Percentiles rank a stretch among this genome's conserved stretches.
Conservation (phyloP, 129 eudicot species). For the Arctium minus region DNA sequence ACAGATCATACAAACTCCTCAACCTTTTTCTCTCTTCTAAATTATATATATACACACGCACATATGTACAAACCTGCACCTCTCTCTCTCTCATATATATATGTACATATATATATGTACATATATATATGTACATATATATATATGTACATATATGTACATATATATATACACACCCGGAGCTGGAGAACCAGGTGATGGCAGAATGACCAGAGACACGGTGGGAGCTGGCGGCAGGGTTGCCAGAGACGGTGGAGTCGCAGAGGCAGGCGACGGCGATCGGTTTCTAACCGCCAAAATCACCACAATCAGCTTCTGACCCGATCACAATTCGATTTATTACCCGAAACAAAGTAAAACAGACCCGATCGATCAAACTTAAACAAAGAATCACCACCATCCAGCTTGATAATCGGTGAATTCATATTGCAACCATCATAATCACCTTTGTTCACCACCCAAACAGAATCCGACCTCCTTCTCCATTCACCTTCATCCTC, state of each 20-base stretch:
- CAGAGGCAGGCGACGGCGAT: slow-evolving; percentile 22
- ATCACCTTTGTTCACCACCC: slow-evolving; percentile 59
- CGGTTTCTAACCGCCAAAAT: slow-evolving; percentile 44
- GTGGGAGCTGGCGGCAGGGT: slow-evolving; percentile 14
- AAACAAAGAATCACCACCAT: slow-evolving; percentile 53
- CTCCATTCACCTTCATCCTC: too few species aligned
- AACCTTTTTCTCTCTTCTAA: too few species aligned
- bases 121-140: too few species aligned
- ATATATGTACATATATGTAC: too few species aligned
- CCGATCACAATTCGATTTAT: slow-evolving; percentile 49
- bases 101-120: too few species aligned
- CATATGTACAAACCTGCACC: too few species aligned
- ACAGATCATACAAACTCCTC: too few species aligned
- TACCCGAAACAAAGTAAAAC: slow-evolving; percentile 70
- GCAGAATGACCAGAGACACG: neutral
- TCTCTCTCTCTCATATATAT: too few species aligned
- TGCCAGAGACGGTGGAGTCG: slow-evolving; percentile 26
- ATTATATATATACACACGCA: too few species aligned
- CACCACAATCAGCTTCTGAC: slow-evolving; percentile 52
- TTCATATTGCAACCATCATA: slow-evolving; percentile 43
- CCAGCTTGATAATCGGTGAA: slow-evolving; percentile 37
- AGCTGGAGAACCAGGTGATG: slow-evolving; percentile 22
- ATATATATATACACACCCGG: neutral
- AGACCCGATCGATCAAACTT: slow-evolving; percentile 57
- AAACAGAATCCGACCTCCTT: slow-evolving; percentile 48